Evolutionary conservation across 805 yeast genomes (phyloP).

Genomic region (Limtongozyma cylindracea): DNA sequence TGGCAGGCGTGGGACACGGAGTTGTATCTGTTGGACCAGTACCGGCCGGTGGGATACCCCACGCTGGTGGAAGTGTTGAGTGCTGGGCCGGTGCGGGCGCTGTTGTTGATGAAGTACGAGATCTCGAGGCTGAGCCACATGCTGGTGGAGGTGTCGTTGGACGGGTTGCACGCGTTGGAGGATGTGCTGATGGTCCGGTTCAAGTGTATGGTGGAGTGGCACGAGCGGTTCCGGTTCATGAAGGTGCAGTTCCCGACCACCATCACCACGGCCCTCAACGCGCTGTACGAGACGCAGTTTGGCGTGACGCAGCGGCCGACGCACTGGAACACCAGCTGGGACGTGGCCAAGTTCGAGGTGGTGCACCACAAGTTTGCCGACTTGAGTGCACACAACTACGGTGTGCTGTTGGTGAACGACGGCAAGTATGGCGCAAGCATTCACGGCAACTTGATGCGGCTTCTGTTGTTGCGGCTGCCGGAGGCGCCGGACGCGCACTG

Average conservation of each 20-base stretch:
- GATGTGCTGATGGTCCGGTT: conserved; percentile 12
- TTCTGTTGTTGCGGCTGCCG: conserved; percentile 72
- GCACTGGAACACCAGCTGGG: conserved; percentile 90
- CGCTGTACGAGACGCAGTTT: conserved; percentile 83
- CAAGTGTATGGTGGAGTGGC: conserved; percentile 45
- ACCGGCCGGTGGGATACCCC: conserved; percentile 16
- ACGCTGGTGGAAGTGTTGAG: conserved; percentile 15
- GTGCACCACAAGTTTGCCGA: conserved; percentile 90
- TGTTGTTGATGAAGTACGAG: conserved; percentile 27
- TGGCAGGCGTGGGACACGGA: conserved; percentile 99
- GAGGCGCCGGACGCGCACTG: conserved; percentile 90
- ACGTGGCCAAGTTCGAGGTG: conserved; percentile 87
- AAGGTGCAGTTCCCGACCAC: conserved; percentile 92
- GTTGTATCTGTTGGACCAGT: conserved; percentile 58
- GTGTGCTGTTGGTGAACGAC: conserved; percentile 67
- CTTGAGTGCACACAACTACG: conserved; percentile 64
- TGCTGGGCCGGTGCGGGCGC: conserved; percentile 36
- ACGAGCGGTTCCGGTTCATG: conserved; percentile 65
- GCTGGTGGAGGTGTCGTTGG: conserved; percentile 46
- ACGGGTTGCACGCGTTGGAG: conserved; percentile 17
- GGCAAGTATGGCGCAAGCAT: conserved; percentile 81
- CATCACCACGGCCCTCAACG: conserved; percentile 37
- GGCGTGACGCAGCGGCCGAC: conserved; percentile 86
- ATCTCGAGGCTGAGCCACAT: no score
- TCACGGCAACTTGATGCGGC: conserved; percentile 79